Conservation (phyloP, 2,329 filamentous ascomycete genomes). For the Microsporum ferrugineum region DNA sequence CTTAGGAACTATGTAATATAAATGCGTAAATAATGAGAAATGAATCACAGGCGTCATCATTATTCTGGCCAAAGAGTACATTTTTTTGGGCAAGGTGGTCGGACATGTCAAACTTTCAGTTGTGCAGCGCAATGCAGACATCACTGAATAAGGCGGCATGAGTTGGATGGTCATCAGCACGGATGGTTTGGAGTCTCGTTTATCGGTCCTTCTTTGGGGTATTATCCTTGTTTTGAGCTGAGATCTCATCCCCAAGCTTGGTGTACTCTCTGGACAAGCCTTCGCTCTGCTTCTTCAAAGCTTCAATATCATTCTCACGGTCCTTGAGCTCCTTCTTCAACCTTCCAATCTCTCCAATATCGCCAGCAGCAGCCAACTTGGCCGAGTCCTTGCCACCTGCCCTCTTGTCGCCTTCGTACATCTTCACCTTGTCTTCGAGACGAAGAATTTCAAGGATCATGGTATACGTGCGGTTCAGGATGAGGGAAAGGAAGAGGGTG, state of each 20-base stretch:
- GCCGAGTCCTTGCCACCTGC: slow-evolving; percentile 55
- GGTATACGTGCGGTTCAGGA: slow-evolving; percentile 94
- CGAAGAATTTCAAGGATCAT: slow-evolving; percentile 90
- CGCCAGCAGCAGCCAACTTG: slow-evolving; percentile 61
- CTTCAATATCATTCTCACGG: slow-evolving; percentile 74
- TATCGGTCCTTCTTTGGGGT: slow-evolving; percentile 47
- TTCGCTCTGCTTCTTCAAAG: slow-evolving; percentile 83
- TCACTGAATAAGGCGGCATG: not conserved
- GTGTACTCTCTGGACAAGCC: slow-evolving; percentile 77
- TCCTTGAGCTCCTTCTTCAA: slow-evolving; percentile 57
- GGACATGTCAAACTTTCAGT: not conserved
- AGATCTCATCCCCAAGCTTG: slow-evolving; percentile 71
- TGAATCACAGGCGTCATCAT: not conserved
- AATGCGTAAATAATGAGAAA: not conserved
- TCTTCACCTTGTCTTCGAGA: slow-evolving; percentile 83
- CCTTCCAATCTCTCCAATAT: slow-evolving; percentile 63
- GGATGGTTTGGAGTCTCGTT: slow-evolving; percentile 11
- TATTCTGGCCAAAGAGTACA: not conserved
- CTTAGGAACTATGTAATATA: not conserved
- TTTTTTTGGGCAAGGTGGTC: not conserved
- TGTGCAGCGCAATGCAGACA: not conserved
- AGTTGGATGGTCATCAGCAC: not conserved
- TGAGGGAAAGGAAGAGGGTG: slow-evolving; percentile 95
- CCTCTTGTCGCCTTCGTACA: slow-evolving; percentile 57
- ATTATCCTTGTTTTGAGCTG: slow-evolving; percentile 37